Conservation (phyloP, 305 asterid species). For the Fraxinus sp. region DNA sequence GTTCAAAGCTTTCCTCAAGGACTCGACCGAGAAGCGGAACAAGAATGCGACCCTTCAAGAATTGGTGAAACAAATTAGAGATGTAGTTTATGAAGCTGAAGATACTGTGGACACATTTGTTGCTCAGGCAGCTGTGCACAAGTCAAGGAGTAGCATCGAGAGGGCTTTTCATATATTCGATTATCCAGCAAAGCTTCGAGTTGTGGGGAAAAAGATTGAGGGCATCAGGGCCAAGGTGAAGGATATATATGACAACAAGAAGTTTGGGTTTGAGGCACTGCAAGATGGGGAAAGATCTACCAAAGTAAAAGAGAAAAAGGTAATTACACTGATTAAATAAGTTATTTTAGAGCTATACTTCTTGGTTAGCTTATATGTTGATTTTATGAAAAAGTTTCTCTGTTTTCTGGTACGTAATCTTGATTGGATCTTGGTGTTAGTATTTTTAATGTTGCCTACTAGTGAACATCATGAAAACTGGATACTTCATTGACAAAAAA, state of each 20-base stretch:
- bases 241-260: constrained; percentile 43
- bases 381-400: background rate
- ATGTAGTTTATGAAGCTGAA: constrained; percentile 62
- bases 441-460: background rate
- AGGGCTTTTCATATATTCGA: constrained; percentile 32
- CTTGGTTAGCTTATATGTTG: background rate
- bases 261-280: constrained; percentile 41
- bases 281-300: constrained; percentile 25
- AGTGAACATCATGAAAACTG: background rate
- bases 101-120: constrained; percentile 62
- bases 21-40: constrained; percentile 40
- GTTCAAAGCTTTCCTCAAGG: constrained; percentile 60
- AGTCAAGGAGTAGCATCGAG: constrained; percentile 31
- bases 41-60: constrained; percentile 37
- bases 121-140: constrained; percentile 44
- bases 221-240: constrained; percentile 35
- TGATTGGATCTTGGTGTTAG: background rate
- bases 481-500: background rate
- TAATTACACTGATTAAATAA: background rate
- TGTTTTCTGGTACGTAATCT: background rate
- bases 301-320: constrained; percentile 42
- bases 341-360: background rate
- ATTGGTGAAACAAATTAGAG: constrained; percentile 47
- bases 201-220: constrained; percentile 26
- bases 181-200: constrained; percentile 35